Conservation (phyloP, 1,284 basidiomycete genomes). For the Tremellales sp. region DNA sequence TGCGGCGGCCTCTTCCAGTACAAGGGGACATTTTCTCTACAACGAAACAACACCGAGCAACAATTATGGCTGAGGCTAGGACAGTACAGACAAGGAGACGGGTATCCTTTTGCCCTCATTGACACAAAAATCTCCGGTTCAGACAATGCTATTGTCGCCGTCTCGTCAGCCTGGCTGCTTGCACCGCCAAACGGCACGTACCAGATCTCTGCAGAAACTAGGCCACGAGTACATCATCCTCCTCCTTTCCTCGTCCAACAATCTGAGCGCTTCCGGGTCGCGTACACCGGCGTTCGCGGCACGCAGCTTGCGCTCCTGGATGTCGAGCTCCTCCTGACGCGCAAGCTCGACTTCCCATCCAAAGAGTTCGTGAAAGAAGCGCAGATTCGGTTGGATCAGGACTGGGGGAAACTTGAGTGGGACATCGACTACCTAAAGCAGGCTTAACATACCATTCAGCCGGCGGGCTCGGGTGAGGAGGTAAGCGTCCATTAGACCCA, state of each 20-base stretch:
- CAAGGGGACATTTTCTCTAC: too few relatives aligned
- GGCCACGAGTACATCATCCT: conserved; percentile 45
- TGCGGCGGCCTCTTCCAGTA: too few relatives aligned
- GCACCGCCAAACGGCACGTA: conserved; percentile 19
- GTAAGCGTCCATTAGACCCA: conserved; percentile 88
- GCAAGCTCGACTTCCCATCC: conserved; percentile 83
- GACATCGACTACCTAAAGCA: background rate
- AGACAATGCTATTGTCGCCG: conserved; percentile 31
- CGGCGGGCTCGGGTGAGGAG: conserved; percentile 52
- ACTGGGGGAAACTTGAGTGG: conserved; percentile 48
- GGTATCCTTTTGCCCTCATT: too few relatives aligned
- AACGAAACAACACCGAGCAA: too few relatives aligned
- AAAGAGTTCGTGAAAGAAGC: conserved; percentile 85
- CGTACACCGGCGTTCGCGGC: conserved; percentile 20
- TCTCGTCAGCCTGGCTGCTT: background rate
- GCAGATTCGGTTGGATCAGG: conserved; percentile 90
- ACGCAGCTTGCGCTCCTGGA: conserved; percentile 15
- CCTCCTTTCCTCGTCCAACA: conserved; percentile 21
- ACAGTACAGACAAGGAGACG: too few relatives aligned
- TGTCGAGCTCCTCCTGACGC: conserved; percentile 27
- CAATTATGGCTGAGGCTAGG: too few relatives aligned
- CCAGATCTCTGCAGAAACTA: conserved; percentile 46
- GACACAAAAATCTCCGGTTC: conserved; percentile 37
- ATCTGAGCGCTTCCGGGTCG: conserved; percentile 17
- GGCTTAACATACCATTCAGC: conserved; percentile 38